These are phyloP conservation scores for Ceratocystis ficicola DNA, from an alignment of 2,329 filamentous ascomycete species.

Conservation along the genomic window DNA sequence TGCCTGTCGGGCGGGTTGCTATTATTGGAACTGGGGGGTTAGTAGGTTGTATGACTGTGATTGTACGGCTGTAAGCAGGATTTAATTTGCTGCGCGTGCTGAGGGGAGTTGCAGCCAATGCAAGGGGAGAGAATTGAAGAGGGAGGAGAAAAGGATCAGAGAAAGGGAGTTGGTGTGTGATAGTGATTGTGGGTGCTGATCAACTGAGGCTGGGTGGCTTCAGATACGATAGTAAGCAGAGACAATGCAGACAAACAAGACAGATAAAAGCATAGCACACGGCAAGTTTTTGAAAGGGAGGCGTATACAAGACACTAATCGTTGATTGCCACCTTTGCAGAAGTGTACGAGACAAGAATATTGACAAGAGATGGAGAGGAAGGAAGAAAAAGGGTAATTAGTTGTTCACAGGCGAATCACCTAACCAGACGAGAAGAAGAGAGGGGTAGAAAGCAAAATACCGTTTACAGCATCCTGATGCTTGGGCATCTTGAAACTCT, in stretches of 20 bases:
- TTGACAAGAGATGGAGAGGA: background rate
- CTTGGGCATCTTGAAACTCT: slow-evolving; percentile 64
- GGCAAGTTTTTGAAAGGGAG: too few species aligned
- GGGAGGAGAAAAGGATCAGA: too few species aligned
- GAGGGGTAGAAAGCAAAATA: slow-evolving; percentile 33
- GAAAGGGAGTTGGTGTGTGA: too few species aligned
- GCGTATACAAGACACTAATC: too few species aligned
- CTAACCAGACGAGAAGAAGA: background rate
- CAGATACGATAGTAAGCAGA: background rate
- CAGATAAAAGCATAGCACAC: background rate
- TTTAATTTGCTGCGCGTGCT: background rate
- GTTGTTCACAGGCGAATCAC: background rate
- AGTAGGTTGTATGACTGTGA: background rate
- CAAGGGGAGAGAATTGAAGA: too few species aligned
- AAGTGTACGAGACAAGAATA: too few species aligned
- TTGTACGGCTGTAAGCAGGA: background rate
- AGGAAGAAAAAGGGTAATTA: background rate
- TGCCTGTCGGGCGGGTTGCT: slow-evolving; percentile 47
- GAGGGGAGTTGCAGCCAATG: too few species aligned
- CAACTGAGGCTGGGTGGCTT: background rate
- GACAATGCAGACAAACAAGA: background rate
- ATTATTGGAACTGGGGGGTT: slow-evolving; percentile 13
- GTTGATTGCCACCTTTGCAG: too few species aligned
- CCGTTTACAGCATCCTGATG: slow-evolving; percentile 39
- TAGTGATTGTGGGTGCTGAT: background rate